phyloP scores from a whole-genome alignment of 768 basidiomycete genomes.

The Ramaria rubella region DNA sequence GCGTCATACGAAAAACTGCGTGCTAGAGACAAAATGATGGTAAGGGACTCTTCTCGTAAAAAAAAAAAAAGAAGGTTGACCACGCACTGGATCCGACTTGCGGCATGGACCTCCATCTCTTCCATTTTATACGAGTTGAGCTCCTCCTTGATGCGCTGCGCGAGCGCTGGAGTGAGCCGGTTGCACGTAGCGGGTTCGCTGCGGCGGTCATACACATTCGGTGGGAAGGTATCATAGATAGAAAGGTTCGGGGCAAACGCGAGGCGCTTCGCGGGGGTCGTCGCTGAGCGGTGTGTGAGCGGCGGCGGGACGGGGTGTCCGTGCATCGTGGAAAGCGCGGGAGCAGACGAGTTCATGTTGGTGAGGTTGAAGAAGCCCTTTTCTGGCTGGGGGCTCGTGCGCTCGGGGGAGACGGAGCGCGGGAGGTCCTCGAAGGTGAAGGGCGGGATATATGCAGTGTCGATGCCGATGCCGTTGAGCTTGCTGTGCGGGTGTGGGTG shows the following conservation, averaged over 20 bases:
- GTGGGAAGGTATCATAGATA: slow-evolving; percentile 94
- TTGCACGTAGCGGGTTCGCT: slow-evolving; percentile 98
- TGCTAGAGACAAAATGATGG: slow-evolving; percentile 38
- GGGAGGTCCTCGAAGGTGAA: slow-evolving; percentile 48
- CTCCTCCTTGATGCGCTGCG: slow-evolving; percentile 97
- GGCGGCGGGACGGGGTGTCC: slow-evolving; percentile 34
- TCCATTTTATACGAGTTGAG: slow-evolving; percentile 99
- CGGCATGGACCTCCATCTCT: slow-evolving; percentile 97
- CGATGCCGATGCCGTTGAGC: slow-evolving; percentile 13
- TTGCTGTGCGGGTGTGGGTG: slow-evolving; percentile 59
- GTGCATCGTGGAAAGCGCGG: slow-evolving; percentile 61
- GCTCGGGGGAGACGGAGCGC: slow-evolving; percentile 30
- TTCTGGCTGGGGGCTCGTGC: slow-evolving; percentile 35
- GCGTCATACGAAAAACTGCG: slow-evolving; percentile 80
- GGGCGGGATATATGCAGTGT: slow-evolving; percentile 41
- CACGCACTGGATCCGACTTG: slow-evolving; percentile 84
- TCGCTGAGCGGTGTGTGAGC: slow-evolving; percentile 66
- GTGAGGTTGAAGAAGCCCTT: slow-evolving; percentile 71
- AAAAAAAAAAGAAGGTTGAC: neutral
- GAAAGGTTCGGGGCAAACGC: slow-evolving; percentile 89
- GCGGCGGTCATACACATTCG: slow-evolving; percentile 85
- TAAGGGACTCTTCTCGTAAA: neutral
- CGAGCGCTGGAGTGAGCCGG: slow-evolving; percentile 86
- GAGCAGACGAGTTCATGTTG: slow-evolving; percentile 83
- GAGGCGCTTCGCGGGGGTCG: slow-evolving; percentile 61